A percentile compares a stretch with the other conserved stretches of the same genome.
phyloP scores from a whole-genome alignment of 495 filamentous ascomycete species.

The Hypoxylon crocopeplum region DNA sequence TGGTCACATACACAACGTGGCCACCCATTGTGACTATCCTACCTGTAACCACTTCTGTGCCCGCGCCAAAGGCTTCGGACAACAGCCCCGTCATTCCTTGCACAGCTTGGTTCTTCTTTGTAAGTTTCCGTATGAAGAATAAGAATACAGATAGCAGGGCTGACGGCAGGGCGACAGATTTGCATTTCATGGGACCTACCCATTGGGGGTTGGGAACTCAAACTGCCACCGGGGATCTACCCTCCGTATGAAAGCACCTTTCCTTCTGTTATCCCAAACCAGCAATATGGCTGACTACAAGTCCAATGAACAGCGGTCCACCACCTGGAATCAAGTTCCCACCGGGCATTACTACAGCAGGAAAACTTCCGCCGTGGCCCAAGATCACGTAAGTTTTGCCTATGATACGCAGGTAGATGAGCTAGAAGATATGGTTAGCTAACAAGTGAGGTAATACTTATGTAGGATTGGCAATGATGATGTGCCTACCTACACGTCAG shows the following conservation, averaged over 20 bases:
- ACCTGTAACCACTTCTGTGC: constrained; percentile 1
- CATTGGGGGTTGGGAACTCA: constrained; percentile 7
- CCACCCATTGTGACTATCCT: not conserved
- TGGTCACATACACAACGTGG: constrained; percentile 1
- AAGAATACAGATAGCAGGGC: not conserved
- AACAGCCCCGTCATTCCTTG: constrained; percentile 2
- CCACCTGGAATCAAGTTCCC: constrained; percentile 6
- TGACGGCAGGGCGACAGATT: not conserved
- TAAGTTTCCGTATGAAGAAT: not conserved
- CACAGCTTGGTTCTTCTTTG: constrained; percentile 11
- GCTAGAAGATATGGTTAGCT: not conserved
- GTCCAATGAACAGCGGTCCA: not conserved
- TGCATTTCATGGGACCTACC: not conserved
- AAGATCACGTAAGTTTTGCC: constrained; percentile 1
- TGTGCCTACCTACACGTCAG: not conserved
- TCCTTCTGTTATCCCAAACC: not conserved
- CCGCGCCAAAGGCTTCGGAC: not conserved
- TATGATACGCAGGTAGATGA: no score
- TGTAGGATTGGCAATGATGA: constrained; percentile 8
- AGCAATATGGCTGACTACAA: not conserved
- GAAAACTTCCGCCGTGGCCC: constrained; percentile 1
- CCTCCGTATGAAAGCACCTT: constrained; percentile 1
- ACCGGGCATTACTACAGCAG: not conserved
- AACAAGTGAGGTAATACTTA: not conserved
- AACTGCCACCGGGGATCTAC: constrained; percentile 6